Base-by-base conservation (phyloP, 2,329 filamentous ascomycete species). In the Trichoderma citrinoviride region DNA sequence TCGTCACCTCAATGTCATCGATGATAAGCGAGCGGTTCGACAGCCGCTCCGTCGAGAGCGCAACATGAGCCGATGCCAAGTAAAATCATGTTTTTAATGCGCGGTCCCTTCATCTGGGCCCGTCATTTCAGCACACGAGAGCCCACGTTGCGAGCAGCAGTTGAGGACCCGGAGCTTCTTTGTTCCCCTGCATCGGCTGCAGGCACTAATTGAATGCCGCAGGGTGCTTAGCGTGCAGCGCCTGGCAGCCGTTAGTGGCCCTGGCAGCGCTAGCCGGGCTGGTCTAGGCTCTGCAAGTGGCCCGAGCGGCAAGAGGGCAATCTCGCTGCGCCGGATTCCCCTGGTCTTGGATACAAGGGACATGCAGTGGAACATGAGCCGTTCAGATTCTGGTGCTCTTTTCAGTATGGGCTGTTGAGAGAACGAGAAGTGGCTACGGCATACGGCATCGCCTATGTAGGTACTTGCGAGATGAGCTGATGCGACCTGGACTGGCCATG, bases 211-310 rank as follows among this genome's bases (percentile, higher is more conserved):
- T 10, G 10, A 12, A 12, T 37, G 33, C 40, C 3, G 12, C 37
- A 25, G 33, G 37, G 23, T 27, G n/a, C 19, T 43, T 33, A 52
- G 49, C 29, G 40, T 41, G 49, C 58, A 54, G 53, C 44, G 44
- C 47, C 23, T 61, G 29, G 58, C 46, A 47, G 47, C 58, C 47
- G 29, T 61, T 37, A 50, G 58, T 53, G 58, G 40, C 37, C 44
- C 49, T 53, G 23, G 55, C 55, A n/a, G 41, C n/a, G 25, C 58
- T 54, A 62, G 49, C 19, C n/a, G 23, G 41, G 58, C 40, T 43
- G 58, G 53, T 62, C 58, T 54, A 62, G 58, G 58, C 58, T 53
- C 58, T 62, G 37, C 27, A 8, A 40, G 41, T 62, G 58, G 58
- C 49, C 58, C 58, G 19, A 62, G 58, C 58, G 58, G 58, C 33